A percentile compares a stretch with the other conserved stretches of the same genome.
Conservation (phyloP, 163 green algal species). For the Chloroidium sp. region DNA sequence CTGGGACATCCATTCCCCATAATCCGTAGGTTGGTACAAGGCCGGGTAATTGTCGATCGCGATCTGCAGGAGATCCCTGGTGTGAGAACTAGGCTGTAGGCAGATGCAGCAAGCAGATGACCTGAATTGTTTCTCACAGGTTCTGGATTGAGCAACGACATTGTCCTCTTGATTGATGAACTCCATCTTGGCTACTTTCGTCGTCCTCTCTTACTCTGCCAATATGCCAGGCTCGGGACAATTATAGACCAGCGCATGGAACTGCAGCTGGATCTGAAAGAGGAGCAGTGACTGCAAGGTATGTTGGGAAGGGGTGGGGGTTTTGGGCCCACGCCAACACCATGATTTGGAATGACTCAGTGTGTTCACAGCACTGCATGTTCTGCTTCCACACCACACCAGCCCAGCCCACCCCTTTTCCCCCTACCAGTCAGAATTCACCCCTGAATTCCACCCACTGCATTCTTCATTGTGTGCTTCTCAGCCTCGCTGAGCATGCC, state of each 20-base stretch:
- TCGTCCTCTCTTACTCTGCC: not conserved
- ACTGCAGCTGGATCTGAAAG: not conserved
- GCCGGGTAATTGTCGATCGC: conserved; percentile 68
- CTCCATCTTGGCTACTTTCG: not conserved
- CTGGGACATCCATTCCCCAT: conserved; percentile 19
- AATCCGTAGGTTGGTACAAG: conserved; percentile 46
- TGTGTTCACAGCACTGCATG: too few species aligned
- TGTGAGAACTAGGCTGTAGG: not conserved
- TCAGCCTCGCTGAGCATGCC: too few species aligned
- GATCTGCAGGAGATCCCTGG: conserved; percentile 35
- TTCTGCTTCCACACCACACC: too few species aligned
- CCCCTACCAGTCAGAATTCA: too few species aligned
- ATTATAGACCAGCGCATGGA: too few species aligned
- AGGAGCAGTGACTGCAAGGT: not conserved
- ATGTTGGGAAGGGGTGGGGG: not conserved
- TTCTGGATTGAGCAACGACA: not conserved
- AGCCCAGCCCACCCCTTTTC: too few species aligned
- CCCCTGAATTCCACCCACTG: too few species aligned
- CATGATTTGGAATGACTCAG: too few species aligned
- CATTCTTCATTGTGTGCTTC: too few species aligned
- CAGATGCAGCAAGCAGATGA: not conserved
- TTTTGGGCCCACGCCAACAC: not conserved
- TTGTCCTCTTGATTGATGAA: not conserved
- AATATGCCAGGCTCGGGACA: not conserved
- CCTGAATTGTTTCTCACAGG: not conserved